A percentile compares a stretch with the other conserved stretches of the same genome.
phyloP scores from a whole-genome alignment of 768 basidiomycete genomes.

The Chalciporus chontae region DNA sequence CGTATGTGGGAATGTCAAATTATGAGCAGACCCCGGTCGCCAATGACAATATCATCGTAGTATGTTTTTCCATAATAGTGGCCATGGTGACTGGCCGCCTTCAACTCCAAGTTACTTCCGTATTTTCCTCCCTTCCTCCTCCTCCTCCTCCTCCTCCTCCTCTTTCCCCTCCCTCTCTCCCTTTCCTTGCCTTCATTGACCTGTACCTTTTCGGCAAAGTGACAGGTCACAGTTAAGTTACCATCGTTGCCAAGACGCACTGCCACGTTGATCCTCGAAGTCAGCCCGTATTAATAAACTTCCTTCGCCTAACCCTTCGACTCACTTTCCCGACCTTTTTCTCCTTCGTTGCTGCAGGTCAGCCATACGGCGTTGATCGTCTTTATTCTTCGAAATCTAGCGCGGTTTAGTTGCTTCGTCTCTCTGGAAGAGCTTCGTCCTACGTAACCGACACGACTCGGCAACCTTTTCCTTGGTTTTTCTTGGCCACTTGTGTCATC shows the following conservation, averaged over 20 bases:
- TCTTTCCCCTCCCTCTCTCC: neutral
- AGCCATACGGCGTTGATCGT: constrained; percentile 68
- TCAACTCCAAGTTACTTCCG: neutral
- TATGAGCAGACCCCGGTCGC: neutral
- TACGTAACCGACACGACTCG: constrained; percentile 10
- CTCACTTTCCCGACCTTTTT: neutral
- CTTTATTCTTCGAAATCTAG: constrained; percentile 40
- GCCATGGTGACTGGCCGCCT: constrained; percentile 16
- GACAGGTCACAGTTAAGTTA: too few relatives aligned
- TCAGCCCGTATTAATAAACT: neutral
- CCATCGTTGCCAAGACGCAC: too few relatives aligned
- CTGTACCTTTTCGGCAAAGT: neutral
- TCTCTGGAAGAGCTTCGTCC: constrained; percentile 50
- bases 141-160: neutral
- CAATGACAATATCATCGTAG: too few relatives aligned
- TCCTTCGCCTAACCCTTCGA: neutral
- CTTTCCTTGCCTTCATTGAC: neutral
- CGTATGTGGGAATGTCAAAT: neutral
- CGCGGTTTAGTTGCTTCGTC: constrained; percentile 39
- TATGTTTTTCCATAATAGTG: constrained; percentile 4
- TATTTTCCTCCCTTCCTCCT: neutral
- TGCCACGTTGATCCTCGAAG: too few relatives aligned
- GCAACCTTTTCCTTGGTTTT: constrained; percentile 1
- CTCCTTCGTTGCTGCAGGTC: constrained; percentile 37
- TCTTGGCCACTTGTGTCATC: neutral